Evolutionary conservation across 371 early-diverging fungal genomes (phyloP).

Genomic region (Sanchytrium tribonematis): DNA sequence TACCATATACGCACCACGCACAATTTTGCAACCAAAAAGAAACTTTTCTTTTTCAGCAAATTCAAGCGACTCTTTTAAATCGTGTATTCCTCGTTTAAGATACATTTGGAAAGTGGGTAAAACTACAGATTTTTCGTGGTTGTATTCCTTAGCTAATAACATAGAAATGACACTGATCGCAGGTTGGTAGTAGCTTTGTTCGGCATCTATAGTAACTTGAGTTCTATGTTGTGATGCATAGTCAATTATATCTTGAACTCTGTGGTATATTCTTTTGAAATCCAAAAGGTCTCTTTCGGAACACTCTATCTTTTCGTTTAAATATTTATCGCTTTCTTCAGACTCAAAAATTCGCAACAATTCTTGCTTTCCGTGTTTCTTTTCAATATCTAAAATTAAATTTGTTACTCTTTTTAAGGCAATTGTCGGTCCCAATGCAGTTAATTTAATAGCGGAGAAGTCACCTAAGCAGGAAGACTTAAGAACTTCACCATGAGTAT

Average conservation of each 20-base stretch:
- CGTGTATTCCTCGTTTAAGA: conserved; percentile 33
- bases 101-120: conserved; percentile 90
- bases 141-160: conserved; percentile 31
- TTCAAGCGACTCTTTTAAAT: conserved; percentile 37
- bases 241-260: too few relatives aligned
- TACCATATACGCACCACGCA: conserved; percentile 74
- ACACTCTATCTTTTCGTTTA: too few relatives aligned
- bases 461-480: conserved; percentile 24
- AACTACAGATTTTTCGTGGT: conserved; percentile 32
- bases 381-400: too few relatives aligned
- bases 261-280: too few relatives aligned
- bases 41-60: conserved; percentile 34
- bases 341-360: too few relatives aligned
- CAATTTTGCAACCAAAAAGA: conserved; percentile 62
- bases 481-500: too few relatives aligned
- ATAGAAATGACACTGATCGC: conserved; percentile 61
- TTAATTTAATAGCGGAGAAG: conserved; percentile 64
- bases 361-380: too few relatives aligned
- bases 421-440: conserved; percentile 46
- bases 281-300: too few relatives aligned
- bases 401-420: conserved; percentile 40
- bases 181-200: conserved; percentile 72
- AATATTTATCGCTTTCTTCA: too few relatives aligned
- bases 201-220: conserved; percentile 88
- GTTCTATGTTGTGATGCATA: too few relatives aligned